A percentile compares a stretch with the other conserved stretches of the same genome.
phyloP scores from a whole-genome alignment of 1,284 basidiomycete genomes.

The Inonotus obliquus region DNA sequence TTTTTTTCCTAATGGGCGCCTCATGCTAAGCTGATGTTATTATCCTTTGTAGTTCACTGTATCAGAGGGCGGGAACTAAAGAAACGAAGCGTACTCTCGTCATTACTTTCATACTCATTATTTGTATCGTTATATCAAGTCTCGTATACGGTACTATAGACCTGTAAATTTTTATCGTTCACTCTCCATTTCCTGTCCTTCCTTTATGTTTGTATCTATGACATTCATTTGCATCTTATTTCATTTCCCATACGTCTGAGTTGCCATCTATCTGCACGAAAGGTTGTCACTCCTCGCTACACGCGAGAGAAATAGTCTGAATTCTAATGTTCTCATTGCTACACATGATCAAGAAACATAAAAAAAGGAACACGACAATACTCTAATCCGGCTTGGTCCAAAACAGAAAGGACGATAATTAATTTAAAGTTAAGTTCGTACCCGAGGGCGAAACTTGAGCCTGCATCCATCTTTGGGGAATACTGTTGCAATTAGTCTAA shows the following conservation, averaged over 20 bases:
- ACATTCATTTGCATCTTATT: background rate
- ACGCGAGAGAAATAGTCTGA: background rate
- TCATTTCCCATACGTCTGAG: background rate
- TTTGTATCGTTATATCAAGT: slow-evolving; percentile 1
- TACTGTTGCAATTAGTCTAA: slow-evolving; percentile 84
- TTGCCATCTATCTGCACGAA: background rate
- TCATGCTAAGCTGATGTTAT: background rate
- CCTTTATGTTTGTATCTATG: background rate
- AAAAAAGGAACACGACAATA: background rate
- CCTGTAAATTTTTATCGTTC: background rate
- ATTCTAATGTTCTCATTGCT: background rate
- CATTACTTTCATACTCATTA: background rate
- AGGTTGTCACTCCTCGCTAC: background rate
- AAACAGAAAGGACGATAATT: background rate
- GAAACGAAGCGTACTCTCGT: background rate
- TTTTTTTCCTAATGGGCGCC: background rate
- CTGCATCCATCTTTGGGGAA: slow-evolving; percentile 93
- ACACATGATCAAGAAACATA: background rate
- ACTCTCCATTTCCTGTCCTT: background rate
- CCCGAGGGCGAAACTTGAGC: slow-evolving; percentile 70
- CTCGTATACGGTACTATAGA: background rate
- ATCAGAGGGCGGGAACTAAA: slow-evolving; percentile 10
- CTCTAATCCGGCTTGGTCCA: background rate
- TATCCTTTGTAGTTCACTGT: slow-evolving; percentile 19
- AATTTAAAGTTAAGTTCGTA: slow-evolving; percentile 13